These are phyloP conservation scores for Pyrenophora graminea DNA, from an alignment of 2,329 filamentous ascomycete species.

Conservation along the genomic window DNA sequence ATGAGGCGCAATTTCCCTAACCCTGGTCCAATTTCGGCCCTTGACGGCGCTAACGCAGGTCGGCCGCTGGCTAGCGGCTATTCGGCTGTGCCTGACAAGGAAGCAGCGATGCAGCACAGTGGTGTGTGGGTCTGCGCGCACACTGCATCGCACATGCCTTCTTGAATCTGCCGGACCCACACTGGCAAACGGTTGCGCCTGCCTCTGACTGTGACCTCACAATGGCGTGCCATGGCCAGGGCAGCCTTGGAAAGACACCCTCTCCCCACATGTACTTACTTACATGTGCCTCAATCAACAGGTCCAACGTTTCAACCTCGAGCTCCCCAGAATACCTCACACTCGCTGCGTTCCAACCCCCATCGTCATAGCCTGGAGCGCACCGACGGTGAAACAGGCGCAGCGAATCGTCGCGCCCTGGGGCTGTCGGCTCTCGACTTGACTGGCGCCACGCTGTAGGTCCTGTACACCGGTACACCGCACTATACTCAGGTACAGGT, in stretches of 20 bases:
- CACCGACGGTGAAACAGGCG: constrained; percentile 28
- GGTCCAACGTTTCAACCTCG: constrained; percentile 5
- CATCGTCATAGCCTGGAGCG: constrained; percentile 19
- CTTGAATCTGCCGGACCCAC: constrained; percentile 3
- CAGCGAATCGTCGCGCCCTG: constrained; percentile 23
- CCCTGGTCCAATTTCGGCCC: constrained; percentile 30
- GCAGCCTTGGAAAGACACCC: constrained; percentile 1
- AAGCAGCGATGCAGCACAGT: constrained; percentile 9
- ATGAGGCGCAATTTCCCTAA: constrained; percentile 34
- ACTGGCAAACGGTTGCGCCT: not conserved
- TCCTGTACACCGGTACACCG: not conserved
- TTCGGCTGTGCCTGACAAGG: constrained; percentile 16
- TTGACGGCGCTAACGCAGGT: constrained; percentile 14
- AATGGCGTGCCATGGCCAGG: not conserved
- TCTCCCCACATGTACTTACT: not conserved
- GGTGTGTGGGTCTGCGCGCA: not conserved
- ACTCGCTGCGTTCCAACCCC: constrained; percentile 27
- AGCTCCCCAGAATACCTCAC: constrained; percentile 14
- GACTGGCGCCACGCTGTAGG: constrained; percentile 19
- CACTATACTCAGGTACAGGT: not conserved
- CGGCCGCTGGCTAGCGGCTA: constrained; percentile 5
- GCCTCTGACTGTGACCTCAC: constrained; percentile 6
- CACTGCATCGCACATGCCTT: constrained; percentile 1
- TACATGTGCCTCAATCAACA: not conserved
- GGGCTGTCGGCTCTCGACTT: constrained; percentile 10